A percentile compares a stretch with the other conserved stretches of the same genome.
Conservation (phyloP, 352 stramenopile species). For the Aphanomyces invadans region DNA sequence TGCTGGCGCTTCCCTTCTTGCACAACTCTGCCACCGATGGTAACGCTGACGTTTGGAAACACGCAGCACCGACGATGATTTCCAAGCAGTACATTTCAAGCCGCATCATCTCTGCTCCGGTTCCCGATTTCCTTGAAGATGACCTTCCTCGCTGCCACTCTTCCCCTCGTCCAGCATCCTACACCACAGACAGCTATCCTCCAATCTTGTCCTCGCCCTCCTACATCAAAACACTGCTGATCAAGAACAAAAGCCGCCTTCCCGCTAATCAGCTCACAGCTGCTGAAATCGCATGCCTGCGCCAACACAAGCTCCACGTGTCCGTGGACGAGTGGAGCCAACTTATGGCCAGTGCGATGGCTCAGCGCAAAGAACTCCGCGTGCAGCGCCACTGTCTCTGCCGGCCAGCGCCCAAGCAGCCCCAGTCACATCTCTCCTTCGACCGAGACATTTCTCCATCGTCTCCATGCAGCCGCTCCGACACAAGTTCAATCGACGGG, state of each 20-base stretch:
- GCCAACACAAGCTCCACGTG: background rate
- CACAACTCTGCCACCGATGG: background rate
- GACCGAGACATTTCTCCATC: background rate
- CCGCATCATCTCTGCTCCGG: background rate
- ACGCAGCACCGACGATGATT: background rate
- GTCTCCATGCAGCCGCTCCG: background rate
- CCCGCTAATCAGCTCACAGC: background rate
- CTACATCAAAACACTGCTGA: background rate
- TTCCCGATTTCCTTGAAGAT: background rate
- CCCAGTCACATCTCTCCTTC: background rate
- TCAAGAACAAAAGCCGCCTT: slow-evolving; percentile 16
- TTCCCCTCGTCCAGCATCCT: no score
- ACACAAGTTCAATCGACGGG: background rate
- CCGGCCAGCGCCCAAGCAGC: background rate
- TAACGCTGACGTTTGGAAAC: background rate
- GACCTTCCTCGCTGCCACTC: background rate
- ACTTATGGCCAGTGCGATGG: background rate
- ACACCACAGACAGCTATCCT: no score
- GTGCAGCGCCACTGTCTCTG: background rate
- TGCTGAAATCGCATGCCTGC: background rate
- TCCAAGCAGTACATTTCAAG: slow-evolving; percentile 10
- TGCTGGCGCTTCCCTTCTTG: background rate
- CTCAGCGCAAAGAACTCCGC: background rate
- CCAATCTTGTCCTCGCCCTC: background rate
- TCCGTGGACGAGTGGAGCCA: background rate